Evolutionary conservation across 2,329 filamentous ascomycete species (phyloP).

Genomic region (Microdochium nivale): DNA sequence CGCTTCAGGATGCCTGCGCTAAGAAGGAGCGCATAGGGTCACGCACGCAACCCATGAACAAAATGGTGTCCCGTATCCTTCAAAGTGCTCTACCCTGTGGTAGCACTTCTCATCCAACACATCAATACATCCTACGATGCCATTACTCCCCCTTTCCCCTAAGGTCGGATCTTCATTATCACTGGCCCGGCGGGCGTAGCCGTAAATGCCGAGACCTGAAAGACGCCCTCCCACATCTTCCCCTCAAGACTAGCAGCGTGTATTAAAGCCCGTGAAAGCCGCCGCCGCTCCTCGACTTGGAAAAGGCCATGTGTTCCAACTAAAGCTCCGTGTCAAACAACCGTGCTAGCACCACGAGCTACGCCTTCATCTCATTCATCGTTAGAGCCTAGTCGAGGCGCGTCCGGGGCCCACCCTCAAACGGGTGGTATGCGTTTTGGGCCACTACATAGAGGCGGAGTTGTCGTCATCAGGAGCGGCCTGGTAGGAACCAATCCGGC

Average conservation of each 20-base stretch:
- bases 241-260: not conserved
- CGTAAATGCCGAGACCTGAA: not conserved
- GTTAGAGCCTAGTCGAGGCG: constrained; percentile 28
- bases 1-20: too few relatives aligned
- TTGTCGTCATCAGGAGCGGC: constrained; percentile 24
- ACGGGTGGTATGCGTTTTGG: constrained; percentile 22
- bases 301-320: not conserved
- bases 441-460: constrained; percentile 9
- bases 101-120: too few relatives aligned
- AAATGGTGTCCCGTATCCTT: too few relatives aligned
- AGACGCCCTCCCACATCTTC: not conserved
- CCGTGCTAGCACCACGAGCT: constrained; percentile 12
- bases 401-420: constrained; percentile 25
- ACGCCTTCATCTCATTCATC: constrained; percentile 21
- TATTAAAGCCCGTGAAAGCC: not conserved
- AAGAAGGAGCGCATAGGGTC: too few relatives aligned
- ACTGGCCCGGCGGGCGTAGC: not conserved
- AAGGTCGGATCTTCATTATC: not conserved
- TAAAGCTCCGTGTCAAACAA: constrained; percentile 9
- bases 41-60: too few relatives aligned
- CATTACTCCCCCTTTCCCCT: not conserved
- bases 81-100: too few relatives aligned
- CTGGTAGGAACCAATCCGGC: constrained; percentile 28
- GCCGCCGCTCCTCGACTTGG: not conserved
- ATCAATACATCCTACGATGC: too few relatives aligned